Evolutionary conservation across 2,329 filamentous ascomycete genomes (phyloP).

Genomic region (Paracorniculantispora psalliotae): DNA sequence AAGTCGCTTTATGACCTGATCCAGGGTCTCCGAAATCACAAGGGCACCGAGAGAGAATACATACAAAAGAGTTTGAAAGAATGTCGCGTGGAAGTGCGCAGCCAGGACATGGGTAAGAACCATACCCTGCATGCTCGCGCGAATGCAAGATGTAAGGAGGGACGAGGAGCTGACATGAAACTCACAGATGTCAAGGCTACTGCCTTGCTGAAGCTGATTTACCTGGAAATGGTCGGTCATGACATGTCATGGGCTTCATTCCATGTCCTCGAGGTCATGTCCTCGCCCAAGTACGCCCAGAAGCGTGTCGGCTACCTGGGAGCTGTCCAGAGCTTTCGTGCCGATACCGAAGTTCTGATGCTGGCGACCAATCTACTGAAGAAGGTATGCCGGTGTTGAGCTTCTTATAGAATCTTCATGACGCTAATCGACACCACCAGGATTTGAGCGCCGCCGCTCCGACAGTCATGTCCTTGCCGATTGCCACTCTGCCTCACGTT

Average conservation of each 20-base stretch:
- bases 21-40: conserved; percentile 88
- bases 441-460: conserved; percentile 69
- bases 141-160: neutral
- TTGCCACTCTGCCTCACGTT: conserved; percentile 87
- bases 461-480: conserved; percentile 77
- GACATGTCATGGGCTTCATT: conserved; percentile 99
- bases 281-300: conserved; percentile 86
- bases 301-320: conserved; percentile 94
- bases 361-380: conserved; percentile 93
- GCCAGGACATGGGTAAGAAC: conserved; percentile 80
- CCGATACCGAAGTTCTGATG: conserved; percentile 96
- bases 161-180: neutral
- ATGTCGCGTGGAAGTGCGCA: conserved; percentile 88
- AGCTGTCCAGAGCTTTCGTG: conserved; percentile 90
- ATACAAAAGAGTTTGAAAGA: conserved; percentile 91
- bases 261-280: conserved; percentile 98
- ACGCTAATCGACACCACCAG: conserved; percentile 28
- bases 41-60: conserved; percentile 91
- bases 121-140: neutral
- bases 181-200: conserved; percentile 87
- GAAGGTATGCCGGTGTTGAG: conserved; percentile 54
- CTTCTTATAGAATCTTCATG: neutral
- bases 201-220: conserved; percentile 89
- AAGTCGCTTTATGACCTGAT: conserved; percentile 99
- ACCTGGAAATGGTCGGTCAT: conserved; percentile 97